Conservation (phyloP, 2,329 filamentous ascomycete genomes). For the Xylariaceae sp. region DNA sequence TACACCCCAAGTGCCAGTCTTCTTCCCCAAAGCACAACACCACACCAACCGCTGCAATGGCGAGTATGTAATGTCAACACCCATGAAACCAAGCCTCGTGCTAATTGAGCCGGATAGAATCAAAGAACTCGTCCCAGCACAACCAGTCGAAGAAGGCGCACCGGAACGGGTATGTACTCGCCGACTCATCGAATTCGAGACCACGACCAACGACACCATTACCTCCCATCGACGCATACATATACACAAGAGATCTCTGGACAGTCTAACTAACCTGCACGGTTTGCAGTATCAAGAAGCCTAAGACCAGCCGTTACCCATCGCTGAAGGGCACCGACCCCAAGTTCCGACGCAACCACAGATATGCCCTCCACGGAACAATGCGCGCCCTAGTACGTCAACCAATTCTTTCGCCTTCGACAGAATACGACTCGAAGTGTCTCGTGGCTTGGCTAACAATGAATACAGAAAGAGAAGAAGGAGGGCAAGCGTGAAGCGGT, state of each 20-base stretch:
- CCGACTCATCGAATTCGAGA: slow-evolving; percentile 2
- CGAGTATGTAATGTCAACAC: slow-evolving; percentile 50
- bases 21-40: slow-evolving; percentile 22
- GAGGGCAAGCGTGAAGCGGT: slow-evolving; percentile 89
- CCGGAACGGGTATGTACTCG: slow-evolving; percentile 81
- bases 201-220: not conserved
- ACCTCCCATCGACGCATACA: not conserved
- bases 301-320: slow-evolving; percentile 97
- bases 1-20: slow-evolving; percentile 20
- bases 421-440: not conserved
- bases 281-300: slow-evolving; percentile 90
- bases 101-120: slow-evolving; percentile 58
- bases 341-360: slow-evolving; percentile 99
- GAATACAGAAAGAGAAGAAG: slow-evolving; percentile 77
- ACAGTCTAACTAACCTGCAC: slow-evolving; percentile 14
- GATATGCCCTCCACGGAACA: slow-evolving; percentile 98
- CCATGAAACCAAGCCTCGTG: not conserved
- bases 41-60: slow-evolving; percentile 51
- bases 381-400: slow-evolving; percentile 88
- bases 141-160: slow-evolving; percentile 98
- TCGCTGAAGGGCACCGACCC: slow-evolving; percentile 98
- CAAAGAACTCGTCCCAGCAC: slow-evolving; percentile 99
- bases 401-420: not conserved
- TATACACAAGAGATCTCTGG: not conserved
- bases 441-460: slow-evolving; percentile 18